phyloP scores from a whole-genome alignment of 768 basidiomycete species.

The Calvatia gigantea region DNA sequence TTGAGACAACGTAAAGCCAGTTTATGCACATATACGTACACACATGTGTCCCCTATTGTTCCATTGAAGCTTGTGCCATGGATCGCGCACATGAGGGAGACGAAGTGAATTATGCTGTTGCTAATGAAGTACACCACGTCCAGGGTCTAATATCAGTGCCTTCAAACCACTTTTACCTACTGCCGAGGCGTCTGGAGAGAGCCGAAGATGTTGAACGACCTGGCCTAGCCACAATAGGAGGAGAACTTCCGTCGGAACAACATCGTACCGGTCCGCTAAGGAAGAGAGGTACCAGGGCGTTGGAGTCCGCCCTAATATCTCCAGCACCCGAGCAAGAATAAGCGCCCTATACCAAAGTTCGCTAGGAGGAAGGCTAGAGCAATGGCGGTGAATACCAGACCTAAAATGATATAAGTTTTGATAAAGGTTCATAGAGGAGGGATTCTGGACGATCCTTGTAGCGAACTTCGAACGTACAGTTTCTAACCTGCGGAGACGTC shows the following conservation, averaged over 20 bases:
- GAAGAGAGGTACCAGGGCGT: background rate
- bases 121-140: background rate
- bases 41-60: background rate
- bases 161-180: background rate
- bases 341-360: too few species aligned
- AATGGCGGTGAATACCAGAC: too few species aligned
- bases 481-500: background rate
- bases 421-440: background rate
- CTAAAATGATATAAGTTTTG: background rate
- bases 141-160: background rate
- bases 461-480: background rate
- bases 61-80: constrained; percentile 1
- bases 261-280: background rate
- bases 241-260: background rate
- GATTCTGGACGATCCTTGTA: background rate
- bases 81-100: background rate
- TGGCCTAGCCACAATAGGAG: background rate
- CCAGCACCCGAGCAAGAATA: too few species aligned
- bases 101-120: background rate
- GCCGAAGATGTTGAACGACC: background rate
- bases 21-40: background rate
- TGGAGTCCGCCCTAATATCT: too few species aligned
- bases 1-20: background rate
- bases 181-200: background rate
- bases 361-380: too few species aligned